phyloP scores from a whole-genome alignment of 2,329 filamentous ascomycete genomes.

The Fusarium albosuccineum region DNA sequence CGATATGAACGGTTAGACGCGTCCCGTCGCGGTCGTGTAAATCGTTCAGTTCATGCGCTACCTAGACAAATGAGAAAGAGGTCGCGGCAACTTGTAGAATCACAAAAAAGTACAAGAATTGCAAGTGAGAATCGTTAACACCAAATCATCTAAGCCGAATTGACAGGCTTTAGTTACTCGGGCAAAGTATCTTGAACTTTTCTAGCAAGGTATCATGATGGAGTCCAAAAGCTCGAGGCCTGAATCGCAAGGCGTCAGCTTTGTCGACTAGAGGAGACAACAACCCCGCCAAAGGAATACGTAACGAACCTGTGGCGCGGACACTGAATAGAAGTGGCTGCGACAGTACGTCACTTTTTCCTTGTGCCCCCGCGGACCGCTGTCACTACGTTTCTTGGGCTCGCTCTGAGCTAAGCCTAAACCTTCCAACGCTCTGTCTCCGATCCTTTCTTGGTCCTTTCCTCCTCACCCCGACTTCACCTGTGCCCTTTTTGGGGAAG shows the following conservation, averaged over 20 bases:
- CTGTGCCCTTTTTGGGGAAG: constrained; percentile 1
- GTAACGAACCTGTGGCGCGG: constrained; percentile 26
- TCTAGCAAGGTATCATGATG: constrained; percentile 12
- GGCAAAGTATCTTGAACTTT: neutral
- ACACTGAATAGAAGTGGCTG: constrained; percentile 21
- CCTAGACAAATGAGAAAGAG: neutral
- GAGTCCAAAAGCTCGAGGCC: constrained; percentile 6
- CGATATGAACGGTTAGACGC: constrained; percentile 22
- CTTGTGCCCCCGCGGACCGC: neutral
- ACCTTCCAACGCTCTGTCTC: neutral
- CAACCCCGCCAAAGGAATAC: constrained; percentile 26
- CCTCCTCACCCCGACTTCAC: constrained; percentile 7
- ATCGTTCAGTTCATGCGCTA: constrained; percentile 16
- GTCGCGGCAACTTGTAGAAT: too few species aligned
- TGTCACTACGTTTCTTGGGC: constrained; percentile 1
- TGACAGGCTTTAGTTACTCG: too few species aligned
- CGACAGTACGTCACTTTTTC: constrained; percentile 33
- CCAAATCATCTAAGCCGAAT: too few species aligned
- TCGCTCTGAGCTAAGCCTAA: constrained; percentile 7
- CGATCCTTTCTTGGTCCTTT: neutral
- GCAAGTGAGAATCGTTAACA: neutral
- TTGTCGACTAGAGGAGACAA: neutral
- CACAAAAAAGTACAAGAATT: neutral
- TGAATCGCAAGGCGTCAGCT: constrained; percentile 38
- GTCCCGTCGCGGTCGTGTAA: constrained; percentile 33